phyloP scores from a whole-genome alignment of 495 filamentous ascomycete species.

The Acidomyces sp. region DNA sequence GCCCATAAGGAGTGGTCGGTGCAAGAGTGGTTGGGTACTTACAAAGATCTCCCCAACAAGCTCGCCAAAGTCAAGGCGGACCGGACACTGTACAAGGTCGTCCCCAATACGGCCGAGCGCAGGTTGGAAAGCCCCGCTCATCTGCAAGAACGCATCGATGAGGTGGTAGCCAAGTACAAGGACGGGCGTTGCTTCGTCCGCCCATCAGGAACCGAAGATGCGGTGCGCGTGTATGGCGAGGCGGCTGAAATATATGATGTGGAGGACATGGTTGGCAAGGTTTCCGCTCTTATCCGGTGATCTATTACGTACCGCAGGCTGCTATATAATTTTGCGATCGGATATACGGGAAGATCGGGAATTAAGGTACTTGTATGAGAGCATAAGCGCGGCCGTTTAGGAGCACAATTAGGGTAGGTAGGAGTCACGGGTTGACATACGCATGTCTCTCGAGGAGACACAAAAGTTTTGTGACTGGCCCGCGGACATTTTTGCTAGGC shows the following conservation, averaged over 20 bases:
- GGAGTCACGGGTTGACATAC: too few species aligned
- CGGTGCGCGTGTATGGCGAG: conserved; percentile 93
- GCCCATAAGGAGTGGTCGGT: conserved; percentile 88
- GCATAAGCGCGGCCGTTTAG: too few species aligned
- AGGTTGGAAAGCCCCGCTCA: conserved; percentile 65
- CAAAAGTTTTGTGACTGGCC: too few species aligned
- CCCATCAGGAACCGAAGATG: conserved; percentile 90
- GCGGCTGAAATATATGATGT: conserved; percentile 44
- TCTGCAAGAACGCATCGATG: conserved; percentile 74
- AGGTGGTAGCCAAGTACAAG: conserved; percentile 75
- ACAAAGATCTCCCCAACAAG: conserved; percentile 92
- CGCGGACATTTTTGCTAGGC: too few species aligned
- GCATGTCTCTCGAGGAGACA: too few species aligned
- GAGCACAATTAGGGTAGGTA: too few species aligned
- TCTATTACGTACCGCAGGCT: too few species aligned
- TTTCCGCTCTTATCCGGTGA: conserved; percentile 23
- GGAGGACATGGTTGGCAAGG: conserved; percentile 49
- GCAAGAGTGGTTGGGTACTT: conserved; percentile 83
- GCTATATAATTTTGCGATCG: too few species aligned
- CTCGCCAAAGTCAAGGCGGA: conserved; percentile 87
- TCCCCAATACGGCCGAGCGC: conserved; percentile 64
- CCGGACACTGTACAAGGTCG: conserved; percentile 74
- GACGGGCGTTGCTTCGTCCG: conserved; percentile 82
- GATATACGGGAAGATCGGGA: too few species aligned
- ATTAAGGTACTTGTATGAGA: too few species aligned